Percentiles rank a stretch among this genome's conserved stretches.
phyloP scores from a whole-genome alignment of 345 rosid species.

The Hibiscus mutabilis region DNA sequence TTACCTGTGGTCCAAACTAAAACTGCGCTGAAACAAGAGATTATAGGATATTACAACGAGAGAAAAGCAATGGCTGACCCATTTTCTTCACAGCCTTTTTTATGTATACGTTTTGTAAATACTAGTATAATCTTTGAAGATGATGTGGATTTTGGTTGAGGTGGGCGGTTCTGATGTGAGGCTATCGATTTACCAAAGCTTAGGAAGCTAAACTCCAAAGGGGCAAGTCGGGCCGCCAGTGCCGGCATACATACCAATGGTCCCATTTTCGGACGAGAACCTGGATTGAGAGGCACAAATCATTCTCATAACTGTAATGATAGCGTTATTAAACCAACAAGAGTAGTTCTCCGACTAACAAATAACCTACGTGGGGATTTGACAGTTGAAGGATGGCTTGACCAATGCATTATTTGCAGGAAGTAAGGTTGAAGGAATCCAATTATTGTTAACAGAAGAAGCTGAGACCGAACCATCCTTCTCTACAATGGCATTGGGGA shows the following conservation, averaged over 20 bases:
- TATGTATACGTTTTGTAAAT: constrained; percentile 38
- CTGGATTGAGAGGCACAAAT: constrained; percentile 19
- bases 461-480: constrained; percentile 20
- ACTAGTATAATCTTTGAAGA: no score
- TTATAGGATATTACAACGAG: constrained; percentile 28
- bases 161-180: constrained; percentile 26
- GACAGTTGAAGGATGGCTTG: constrained; percentile 68
- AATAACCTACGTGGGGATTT: constrained; percentile 53
- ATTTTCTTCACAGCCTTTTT: constrained; percentile 35
- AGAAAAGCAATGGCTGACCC: constrained; percentile 35
- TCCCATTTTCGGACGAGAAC: constrained; percentile 56
- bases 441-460: constrained; percentile 35
- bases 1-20: constrained; percentile 40
- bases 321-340: neutral
- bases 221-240: constrained; percentile 83
- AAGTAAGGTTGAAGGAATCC: constrained; percentile 27
- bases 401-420: constrained; percentile 35
- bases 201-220: constrained; percentile 61
- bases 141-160: constrained; percentile 28
- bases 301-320: neutral
- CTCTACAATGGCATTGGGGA: constrained; percentile 27
- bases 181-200: constrained; percentile 23
- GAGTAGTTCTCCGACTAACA: no score
- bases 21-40: constrained; percentile 22
- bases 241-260: constrained; percentile 58